Conservation (phyloP, 2,329 filamentous ascomycete genomes). For the Colletotrichum sp. region DNA sequence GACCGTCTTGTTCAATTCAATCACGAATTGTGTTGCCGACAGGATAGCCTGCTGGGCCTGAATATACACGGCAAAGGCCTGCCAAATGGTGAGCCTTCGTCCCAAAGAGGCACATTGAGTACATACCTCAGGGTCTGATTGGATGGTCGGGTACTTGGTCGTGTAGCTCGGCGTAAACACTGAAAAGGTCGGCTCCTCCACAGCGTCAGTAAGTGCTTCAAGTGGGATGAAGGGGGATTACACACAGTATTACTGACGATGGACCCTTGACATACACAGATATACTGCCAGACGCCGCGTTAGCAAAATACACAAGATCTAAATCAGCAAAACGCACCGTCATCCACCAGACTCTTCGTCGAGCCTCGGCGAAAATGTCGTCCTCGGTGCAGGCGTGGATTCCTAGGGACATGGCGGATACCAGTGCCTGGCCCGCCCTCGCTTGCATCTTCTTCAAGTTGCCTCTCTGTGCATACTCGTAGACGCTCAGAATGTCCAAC, state of each 20-base stretch:
- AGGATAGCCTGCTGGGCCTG: slow-evolving; percentile 53
- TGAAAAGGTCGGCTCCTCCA: slow-evolving; percentile 46
- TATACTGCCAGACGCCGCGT: slow-evolving; percentile 36
- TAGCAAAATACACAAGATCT: background rate
- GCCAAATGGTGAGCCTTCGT: background rate
- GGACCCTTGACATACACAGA: slow-evolving; percentile 41
- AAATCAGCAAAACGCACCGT: slow-evolving; percentile 35
- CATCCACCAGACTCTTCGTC: slow-evolving; percentile 58
- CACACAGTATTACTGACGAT: slow-evolving; percentile 55
- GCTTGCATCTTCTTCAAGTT: slow-evolving; percentile 58
- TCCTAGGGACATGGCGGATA: slow-evolving; percentile 48
- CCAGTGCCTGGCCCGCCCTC: slow-evolving; percentile 51
- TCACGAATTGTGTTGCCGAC: slow-evolving; percentile 51
- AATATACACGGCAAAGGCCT: slow-evolving; percentile 49
- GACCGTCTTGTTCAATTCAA: slow-evolving; percentile 48
- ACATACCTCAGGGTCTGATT: slow-evolving; percentile 45
- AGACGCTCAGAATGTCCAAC: slow-evolving; percentile 52
- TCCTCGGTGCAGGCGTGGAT: slow-evolving; percentile 45
- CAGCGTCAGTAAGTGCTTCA: slow-evolving; percentile 4
- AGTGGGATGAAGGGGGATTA: background rate
- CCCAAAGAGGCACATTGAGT: background rate
- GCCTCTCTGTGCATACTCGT: slow-evolving; percentile 58
- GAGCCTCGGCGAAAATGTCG: slow-evolving; percentile 47
- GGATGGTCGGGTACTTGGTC: slow-evolving; percentile 44
- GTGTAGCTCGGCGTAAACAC: slow-evolving; percentile 49